phyloP scores from a whole-genome alignment of 345 rosid genomes.

The Linum lewisii region DNA sequence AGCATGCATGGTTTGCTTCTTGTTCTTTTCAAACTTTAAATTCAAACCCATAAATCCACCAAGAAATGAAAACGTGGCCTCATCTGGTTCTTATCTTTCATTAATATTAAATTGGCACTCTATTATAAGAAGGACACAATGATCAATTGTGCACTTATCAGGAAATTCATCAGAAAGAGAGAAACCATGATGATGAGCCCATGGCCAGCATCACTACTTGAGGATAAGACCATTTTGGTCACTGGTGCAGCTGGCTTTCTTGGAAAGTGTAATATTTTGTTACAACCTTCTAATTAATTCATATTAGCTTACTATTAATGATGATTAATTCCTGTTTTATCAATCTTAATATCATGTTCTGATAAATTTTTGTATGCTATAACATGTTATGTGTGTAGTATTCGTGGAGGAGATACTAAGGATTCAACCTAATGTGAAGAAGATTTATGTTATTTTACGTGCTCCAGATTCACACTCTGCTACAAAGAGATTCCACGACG shows the following conservation, averaged over 20 bases:
- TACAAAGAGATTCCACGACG: background rate
- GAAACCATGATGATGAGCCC: too few species aligned
- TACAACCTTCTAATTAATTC: too few species aligned
- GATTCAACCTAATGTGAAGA: constrained; percentile 1
- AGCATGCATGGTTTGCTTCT: too few species aligned
- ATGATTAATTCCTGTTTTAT: background rate
- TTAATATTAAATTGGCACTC: too few species aligned
- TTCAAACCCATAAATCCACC: too few species aligned
- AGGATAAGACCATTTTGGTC: constrained; percentile 30
- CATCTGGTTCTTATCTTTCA: too few species aligned
- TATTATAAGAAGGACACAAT: too few species aligned
- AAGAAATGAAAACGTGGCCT: too few species aligned
- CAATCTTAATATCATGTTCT: too few species aligned
- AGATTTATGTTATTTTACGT: background rate
- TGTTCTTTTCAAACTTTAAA: too few species aligned
- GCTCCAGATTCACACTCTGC: background rate
- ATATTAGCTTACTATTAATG: background rate
- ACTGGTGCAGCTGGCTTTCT: constrained; percentile 44
- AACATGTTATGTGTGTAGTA: background rate
- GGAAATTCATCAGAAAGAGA: too few species aligned
- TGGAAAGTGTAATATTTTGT: constrained; percentile 28
- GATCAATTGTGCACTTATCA: too few species aligned
- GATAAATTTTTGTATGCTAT: background rate
- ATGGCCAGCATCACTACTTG: constrained; percentile 7
- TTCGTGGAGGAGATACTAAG: background rate